Percentiles rank a stretch among this genome's conserved stretches.
These are phyloP conservation scores for Alternaria brassicicola DNA, from an alignment of 2,329 filamentous ascomycete genomes.

Conservation along the genomic window DNA sequence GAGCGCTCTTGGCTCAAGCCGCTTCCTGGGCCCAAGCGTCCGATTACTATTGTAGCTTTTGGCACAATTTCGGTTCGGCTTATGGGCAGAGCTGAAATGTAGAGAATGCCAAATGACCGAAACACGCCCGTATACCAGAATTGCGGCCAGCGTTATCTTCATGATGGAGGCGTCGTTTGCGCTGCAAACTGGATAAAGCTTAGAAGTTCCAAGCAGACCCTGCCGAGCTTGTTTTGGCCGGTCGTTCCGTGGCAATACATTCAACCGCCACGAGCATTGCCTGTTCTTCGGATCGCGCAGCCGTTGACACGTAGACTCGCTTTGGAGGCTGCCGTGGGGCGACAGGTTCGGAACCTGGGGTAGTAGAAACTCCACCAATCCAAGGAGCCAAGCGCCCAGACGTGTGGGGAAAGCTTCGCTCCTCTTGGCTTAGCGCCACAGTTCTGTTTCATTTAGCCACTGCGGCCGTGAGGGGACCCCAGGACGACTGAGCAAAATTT, in stretches of 20 bases:
- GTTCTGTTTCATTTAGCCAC: conserved; percentile 17
- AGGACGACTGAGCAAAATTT: conserved; percentile 19
- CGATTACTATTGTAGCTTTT: neutral
- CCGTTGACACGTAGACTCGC: neutral
- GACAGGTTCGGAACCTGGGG: conserved; percentile 10
- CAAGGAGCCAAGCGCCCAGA: conserved; percentile 12
- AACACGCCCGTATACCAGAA: neutral
- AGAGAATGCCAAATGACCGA: neutral
- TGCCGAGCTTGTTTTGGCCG: neutral
- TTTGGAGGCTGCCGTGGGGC: conserved; percentile 2
- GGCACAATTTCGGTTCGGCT: neutral
- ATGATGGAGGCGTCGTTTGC: neutral
- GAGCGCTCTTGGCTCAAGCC: neutral
- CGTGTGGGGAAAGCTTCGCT: conserved; percentile 22
- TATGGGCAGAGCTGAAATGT: neutral
- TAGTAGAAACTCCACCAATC: conserved; percentile 35
- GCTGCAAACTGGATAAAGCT: neutral
- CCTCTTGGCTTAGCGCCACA: conserved; percentile 21
- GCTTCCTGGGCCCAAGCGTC: neutral
- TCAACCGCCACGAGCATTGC: neutral
- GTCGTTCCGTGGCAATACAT: neutral
- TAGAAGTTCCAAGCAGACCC: neutral
- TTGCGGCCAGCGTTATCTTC: neutral
- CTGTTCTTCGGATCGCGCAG: neutral
- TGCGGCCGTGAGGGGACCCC: conserved; percentile 18